A percentile compares a stretch with the other conserved stretches of the same genome.
Conservation (phyloP, 2,329 filamentous ascomycete species). For the Cladosporium sp. region DNA sequence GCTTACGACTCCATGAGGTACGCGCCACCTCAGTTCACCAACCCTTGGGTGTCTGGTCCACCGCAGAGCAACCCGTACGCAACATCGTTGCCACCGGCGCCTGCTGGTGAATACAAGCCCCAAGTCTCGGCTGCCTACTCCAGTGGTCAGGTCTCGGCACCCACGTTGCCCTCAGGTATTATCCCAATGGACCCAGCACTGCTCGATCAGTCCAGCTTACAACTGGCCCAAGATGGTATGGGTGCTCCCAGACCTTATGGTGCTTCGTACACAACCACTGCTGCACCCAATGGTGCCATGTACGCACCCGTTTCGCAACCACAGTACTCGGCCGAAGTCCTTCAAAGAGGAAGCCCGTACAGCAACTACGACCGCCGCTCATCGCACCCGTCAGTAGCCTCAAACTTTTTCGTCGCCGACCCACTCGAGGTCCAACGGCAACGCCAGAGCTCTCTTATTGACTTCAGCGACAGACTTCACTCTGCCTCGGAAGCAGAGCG, state of each 20-base stretch:
- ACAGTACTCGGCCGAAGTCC: slow-evolving; percentile 76
- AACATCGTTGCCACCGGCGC: slow-evolving; percentile 62
- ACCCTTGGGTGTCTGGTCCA: slow-evolving; percentile 74
- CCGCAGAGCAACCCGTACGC: slow-evolving; percentile 64
- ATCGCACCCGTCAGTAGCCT: slow-evolving; percentile 78
- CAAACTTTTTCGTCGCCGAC: slow-evolving; percentile 52
- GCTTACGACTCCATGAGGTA: slow-evolving; percentile 81
- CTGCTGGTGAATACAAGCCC: slow-evolving; percentile 51
- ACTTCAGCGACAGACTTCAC: slow-evolving; percentile 60
- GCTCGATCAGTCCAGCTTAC: slow-evolving; percentile 66
- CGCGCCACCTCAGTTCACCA: slow-evolving; percentile 75
- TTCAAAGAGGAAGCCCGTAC: slow-evolving; percentile 52
- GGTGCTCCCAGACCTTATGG: slow-evolving; percentile 68
- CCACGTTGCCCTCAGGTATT: slow-evolving; percentile 70
- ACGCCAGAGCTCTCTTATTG: slow-evolving; percentile 64
- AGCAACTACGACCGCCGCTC: slow-evolving; percentile 67
- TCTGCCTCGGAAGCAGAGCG: slow-evolving; percentile 58
- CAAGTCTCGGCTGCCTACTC: slow-evolving; percentile 57
- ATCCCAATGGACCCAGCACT: slow-evolving; percentile 60
- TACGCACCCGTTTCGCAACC: slow-evolving; percentile 68
- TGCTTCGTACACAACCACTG: slow-evolving; percentile 69
- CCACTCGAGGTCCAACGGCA: slow-evolving; percentile 47
- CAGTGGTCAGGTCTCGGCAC: slow-evolving; percentile 68
- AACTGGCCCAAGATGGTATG: slow-evolving; percentile 71
- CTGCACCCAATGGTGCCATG: slow-evolving; percentile 66